Evolutionary conservation across 768 basidiomycete species (phyloP).

Genomic region (Mrakia blollopis): DNA sequence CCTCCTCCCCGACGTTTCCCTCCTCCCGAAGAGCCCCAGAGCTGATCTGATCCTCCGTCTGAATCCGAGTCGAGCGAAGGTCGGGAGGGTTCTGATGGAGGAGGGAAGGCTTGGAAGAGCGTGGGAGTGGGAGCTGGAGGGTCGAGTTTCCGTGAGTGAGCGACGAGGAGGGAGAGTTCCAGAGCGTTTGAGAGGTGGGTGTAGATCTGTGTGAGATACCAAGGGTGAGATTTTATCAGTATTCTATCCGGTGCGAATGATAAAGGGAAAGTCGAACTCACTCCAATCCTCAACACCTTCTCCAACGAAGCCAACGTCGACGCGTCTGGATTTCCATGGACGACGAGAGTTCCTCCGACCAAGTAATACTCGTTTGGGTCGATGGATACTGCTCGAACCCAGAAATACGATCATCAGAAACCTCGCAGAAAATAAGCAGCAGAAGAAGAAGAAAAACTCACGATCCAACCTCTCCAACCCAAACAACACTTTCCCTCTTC

Average conservation of each 20-base stretch:
- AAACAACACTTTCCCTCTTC: not conserved
- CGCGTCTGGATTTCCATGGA: not conserved
- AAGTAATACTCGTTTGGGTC: slow-evolving; percentile 13
- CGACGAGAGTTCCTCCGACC: slow-evolving; percentile 27
- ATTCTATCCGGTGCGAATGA: too few relatives aligned
- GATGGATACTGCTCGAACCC: not conserved
- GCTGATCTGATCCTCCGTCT: not conserved
- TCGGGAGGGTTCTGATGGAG: not conserved
- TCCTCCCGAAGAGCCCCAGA: not conserved
- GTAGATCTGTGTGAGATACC: slow-evolving; percentile 7
- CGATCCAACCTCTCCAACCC: slow-evolving; percentile 11
- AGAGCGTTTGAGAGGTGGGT: slow-evolving; percentile 12
- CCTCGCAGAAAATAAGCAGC: not conserved
- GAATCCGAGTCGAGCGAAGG: not conserved
- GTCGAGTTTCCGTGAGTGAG: slow-evolving; percentile 12
- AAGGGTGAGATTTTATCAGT: not conserved
- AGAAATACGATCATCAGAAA: too few relatives aligned
- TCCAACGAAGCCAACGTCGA: not conserved
- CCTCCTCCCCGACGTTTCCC: not conserved
- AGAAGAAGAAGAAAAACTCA: not conserved
- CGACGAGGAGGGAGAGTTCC: slow-evolving; percentile 27
- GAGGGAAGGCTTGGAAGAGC: slow-evolving; percentile 6
- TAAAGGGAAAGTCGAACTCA: slow-evolving; percentile 10
- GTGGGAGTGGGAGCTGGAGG: slow-evolving; percentile 8
- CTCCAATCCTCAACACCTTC: slow-evolving; percentile 23